phyloP scores from a whole-genome alignment of 306 rosid species.

The Vigna unguiculata region DNA sequence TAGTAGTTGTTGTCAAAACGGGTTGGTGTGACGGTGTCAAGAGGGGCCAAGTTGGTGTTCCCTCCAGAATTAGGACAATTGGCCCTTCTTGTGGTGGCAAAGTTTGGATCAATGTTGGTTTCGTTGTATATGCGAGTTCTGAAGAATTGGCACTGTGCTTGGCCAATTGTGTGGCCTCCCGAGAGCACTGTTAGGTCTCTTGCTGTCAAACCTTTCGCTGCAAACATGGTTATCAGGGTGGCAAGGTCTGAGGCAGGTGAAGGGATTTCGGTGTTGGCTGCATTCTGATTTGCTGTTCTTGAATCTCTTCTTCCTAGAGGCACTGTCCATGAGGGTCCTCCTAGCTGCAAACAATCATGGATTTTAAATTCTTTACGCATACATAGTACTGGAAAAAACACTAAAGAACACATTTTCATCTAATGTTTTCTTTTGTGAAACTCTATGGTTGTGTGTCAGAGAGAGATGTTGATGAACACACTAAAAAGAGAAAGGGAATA shows the following conservation, averaged over 20 bases:
- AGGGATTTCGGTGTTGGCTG: conserved; percentile 70
- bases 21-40: conserved; percentile 48
- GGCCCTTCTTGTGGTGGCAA: conserved; percentile 47
- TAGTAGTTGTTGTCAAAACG: conserved; percentile 73
- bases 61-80: conserved; percentile 70
- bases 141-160: conserved; percentile 58
- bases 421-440: no score
- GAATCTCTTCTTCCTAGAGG: conserved; percentile 80
- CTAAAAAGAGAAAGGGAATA: no score
- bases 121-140: conserved; percentile 72
- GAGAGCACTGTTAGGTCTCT: conserved; percentile 72
- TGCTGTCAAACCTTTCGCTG: conserved; percentile 50
- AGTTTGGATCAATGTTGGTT: conserved; percentile 61
- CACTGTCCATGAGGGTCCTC: conserved; percentile 79
- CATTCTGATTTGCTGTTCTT: conserved; percentile 74
- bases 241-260: conserved; percentile 56
- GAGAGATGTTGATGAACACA: no score
- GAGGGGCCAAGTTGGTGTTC: conserved; percentile 65
- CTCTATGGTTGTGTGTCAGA: no score
- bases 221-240: conserved; percentile 56
- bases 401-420: no score
- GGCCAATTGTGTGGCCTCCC: conserved; percentile 81
- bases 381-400: neutral
- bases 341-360: conserved; percentile 52
- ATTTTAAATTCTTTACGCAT: neutral